phyloP scores from a whole-genome alignment of 441 rosid species.

The Dalechampia spathulata region DNA sequence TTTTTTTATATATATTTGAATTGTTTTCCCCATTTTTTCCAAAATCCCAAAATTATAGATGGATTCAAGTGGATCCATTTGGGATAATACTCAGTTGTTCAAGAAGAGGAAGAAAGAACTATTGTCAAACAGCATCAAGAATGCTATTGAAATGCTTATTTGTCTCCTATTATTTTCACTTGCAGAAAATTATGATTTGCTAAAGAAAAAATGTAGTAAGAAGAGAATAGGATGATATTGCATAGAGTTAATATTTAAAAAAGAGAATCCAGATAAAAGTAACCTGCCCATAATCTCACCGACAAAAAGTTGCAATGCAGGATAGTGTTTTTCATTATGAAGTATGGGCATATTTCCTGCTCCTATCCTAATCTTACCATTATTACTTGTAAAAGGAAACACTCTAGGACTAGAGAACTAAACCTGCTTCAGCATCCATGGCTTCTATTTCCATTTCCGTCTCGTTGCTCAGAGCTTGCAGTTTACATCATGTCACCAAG shows the following conservation, averaged over 20 bases:
- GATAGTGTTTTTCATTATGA: conserved; percentile 29
- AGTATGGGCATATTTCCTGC: conserved; percentile 28
- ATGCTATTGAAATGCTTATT: too few relatives aligned
- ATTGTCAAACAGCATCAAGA: not conserved
- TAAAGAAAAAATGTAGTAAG: not conserved
- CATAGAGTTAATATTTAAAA: not conserved
- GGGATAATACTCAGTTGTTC: conserved; percentile 1
- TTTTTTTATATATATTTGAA: not conserved
- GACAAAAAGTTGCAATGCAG: conserved; percentile 14
- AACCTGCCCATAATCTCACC: conserved; percentile 15
- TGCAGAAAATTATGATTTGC: too few relatives aligned
- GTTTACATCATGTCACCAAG: conserved; percentile 18
- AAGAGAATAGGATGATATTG: too few relatives aligned
- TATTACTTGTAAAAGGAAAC: not conserved
- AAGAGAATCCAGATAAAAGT: not conserved
- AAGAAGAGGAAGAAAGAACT: not conserved
- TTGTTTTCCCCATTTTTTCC: not conserved
- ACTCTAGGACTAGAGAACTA: not conserved
- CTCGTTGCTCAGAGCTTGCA: conserved; percentile 26
- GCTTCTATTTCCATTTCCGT: conserved; percentile 44
- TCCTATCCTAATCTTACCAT: conserved; percentile 4
- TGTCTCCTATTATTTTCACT: too few relatives aligned
- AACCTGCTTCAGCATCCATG: conserved; percentile 17
- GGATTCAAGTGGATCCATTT: conserved; percentile 5
- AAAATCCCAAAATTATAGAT: not conserved